Evolutionary conservation across 768 basidiomycete genomes (phyloP).

Genomic region (Tephrocybe sp.): DNA sequence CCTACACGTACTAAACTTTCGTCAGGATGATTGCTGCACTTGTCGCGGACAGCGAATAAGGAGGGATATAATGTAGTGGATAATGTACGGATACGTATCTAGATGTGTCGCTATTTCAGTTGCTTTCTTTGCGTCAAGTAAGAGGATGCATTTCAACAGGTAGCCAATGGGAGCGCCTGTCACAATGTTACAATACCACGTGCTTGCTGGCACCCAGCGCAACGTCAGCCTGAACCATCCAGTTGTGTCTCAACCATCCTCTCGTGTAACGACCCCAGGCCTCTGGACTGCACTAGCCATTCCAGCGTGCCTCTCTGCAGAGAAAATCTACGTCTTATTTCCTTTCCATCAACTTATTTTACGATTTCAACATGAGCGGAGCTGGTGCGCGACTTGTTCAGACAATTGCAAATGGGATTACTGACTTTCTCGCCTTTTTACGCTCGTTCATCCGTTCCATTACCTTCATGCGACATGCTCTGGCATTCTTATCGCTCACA

Average conservation of each 20-base stretch:
- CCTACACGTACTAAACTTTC: not conserved
- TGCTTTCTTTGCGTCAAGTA: not conserved
- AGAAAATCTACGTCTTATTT: constrained; percentile 6
- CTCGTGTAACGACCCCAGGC: constrained; percentile 6
- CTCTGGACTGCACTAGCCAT: constrained; percentile 1
- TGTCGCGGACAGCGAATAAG: constrained; percentile 71
- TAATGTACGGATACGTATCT: constrained; percentile 11
- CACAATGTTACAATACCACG: constrained; percentile 15
- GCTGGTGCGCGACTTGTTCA: constrained; percentile 33
- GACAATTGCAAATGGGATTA: constrained; percentile 5
- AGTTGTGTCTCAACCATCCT: constrained; percentile 2
- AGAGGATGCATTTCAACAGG: not conserved
- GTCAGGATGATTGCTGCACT: constrained; percentile 82
- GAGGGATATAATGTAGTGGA: not conserved
- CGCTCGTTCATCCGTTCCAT: constrained; percentile 1
- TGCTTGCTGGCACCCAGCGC: constrained; percentile 8
- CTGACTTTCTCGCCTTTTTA: constrained; percentile 13
- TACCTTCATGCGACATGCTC: not conserved
- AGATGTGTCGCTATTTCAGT: constrained; percentile 2
- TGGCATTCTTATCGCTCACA: too few relatives aligned
- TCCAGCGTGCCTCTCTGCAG: not conserved
- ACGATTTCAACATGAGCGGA: constrained; percentile 37
- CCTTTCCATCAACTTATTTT: constrained; percentile 13
- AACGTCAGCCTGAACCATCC: constrained; percentile 17
- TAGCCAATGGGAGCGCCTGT: not conserved